phyloP scores from a whole-genome alignment of 148 eudicot species.

The Silene latifolia region DNA sequence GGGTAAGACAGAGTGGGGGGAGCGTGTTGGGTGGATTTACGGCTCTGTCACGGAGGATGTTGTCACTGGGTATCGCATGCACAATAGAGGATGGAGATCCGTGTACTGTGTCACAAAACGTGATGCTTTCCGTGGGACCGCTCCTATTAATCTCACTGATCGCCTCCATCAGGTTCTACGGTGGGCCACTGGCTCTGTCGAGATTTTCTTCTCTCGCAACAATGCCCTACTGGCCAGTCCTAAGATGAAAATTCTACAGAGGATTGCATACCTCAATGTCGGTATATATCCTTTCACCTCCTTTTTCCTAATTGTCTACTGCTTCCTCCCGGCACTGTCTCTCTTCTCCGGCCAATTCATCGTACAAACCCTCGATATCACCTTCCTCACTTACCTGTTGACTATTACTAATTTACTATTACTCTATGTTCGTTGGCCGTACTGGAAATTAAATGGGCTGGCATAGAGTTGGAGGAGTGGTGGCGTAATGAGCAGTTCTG shows the following conservation, averaged over 20 bases:
- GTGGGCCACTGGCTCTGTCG: constrained; percentile 96
- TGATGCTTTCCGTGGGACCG: constrained; percentile 91
- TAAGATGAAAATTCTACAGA: constrained; percentile 72
- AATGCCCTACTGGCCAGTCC: constrained; percentile 85
- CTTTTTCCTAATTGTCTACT: constrained; percentile 74
- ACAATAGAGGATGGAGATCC: constrained; percentile 87
- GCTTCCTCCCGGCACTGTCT: constrained; percentile 86
- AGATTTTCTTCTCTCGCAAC: constrained; percentile 88
- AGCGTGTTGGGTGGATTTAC: constrained; percentile 89
- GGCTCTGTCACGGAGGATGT: constrained; percentile 95
- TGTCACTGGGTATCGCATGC: constrained; percentile 93
- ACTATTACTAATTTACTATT: constrained; percentile 49
- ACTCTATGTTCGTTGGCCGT: constrained; percentile 68
- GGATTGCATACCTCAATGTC: constrained; percentile 84
- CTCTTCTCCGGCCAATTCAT: constrained; percentile 96
- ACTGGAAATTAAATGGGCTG: constrained; percentile 88
- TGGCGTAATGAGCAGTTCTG: constrained; percentile 96
- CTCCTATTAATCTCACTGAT: constrained; percentile 88
- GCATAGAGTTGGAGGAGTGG: constrained; percentile 80
- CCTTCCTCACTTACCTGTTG: constrained; percentile 74
- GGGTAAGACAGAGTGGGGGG: constrained; percentile 94
- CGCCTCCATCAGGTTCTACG: constrained; percentile 92
- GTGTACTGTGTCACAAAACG: constrained; percentile 82
- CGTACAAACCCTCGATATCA: constrained; percentile 72
- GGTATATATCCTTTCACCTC: constrained; percentile 95